Evolutionary conservation across 2,329 filamentous ascomycete species (phyloP).

Genomic region (Colletotrichum sp.): DNA sequence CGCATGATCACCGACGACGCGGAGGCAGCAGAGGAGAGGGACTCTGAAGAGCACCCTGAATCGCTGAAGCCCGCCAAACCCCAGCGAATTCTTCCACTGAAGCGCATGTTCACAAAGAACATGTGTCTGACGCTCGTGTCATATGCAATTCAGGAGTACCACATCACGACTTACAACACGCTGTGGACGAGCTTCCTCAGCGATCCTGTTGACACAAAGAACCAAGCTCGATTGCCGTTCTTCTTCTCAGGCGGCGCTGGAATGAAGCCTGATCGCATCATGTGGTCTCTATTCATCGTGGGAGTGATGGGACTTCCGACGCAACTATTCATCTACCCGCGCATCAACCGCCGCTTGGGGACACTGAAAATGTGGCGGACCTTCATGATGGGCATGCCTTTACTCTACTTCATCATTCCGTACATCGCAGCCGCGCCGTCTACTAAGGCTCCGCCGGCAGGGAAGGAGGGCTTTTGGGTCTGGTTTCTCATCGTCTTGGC

Average conservation of each 20-base stretch:
- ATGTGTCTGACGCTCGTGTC: background rate
- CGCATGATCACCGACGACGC: background rate
- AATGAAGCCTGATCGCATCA: background rate
- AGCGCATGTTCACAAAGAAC: background rate
- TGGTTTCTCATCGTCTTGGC: constrained; percentile 2
- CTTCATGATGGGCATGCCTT: background rate
- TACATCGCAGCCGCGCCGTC: constrained; percentile 6
- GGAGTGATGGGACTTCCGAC: background rate
- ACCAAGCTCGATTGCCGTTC: background rate
- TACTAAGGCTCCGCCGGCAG: background rate
- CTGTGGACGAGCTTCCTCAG: constrained; percentile 3
- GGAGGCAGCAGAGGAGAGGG: background rate
- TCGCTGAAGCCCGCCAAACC: background rate
- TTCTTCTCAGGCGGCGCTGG: background rate
- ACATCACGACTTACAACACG: background rate
- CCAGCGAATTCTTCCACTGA: background rate
- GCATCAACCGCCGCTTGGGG: background rate
- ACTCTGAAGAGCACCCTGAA: background rate
- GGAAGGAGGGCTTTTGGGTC: background rate
- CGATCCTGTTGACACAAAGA: background rate
- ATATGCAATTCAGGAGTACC: background rate
- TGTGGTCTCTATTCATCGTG: background rate
- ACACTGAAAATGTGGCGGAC: background rate
- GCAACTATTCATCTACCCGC: background rate
- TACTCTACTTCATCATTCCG: background rate